A percentile compares a stretch with the other conserved stretches of the same genome.
Conservation (phyloP, 2,329 filamentous ascomycete species). For the Plectosphaerella sp. region DNA sequence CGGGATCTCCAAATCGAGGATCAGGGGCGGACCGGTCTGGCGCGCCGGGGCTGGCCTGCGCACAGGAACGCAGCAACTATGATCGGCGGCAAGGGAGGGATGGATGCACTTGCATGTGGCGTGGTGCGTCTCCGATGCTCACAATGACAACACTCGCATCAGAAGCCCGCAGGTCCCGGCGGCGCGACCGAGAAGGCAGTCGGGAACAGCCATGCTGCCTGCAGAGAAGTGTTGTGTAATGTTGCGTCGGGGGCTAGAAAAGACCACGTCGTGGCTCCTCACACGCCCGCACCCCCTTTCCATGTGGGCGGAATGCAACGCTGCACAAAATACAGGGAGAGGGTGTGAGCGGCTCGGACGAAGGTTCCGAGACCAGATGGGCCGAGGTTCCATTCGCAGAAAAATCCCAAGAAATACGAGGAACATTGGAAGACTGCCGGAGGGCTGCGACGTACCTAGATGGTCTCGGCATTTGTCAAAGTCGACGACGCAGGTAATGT, state of each 20-base stretch:
- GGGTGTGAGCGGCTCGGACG: background rate
- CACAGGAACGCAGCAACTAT: too few relatives aligned
- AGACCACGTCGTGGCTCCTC: background rate
- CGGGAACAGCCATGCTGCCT: background rate
- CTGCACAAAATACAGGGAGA: background rate
- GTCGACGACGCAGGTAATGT: conserved; percentile 45
- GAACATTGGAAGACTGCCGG: conserved; percentile 1
- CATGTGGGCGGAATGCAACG: conserved; percentile 1
- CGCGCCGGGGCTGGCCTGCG: too few relatives aligned
- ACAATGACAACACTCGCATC: background rate
- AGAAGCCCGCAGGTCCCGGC: background rate
- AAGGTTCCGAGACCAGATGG: conserved; percentile 1
- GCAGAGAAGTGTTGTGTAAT: background rate
- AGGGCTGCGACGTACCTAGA: conserved; percentile 37
- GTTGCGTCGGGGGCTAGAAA: background rate
- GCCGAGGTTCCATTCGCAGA: background rate
- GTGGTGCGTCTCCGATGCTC: too few relatives aligned
- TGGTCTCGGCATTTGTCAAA: conserved; percentile 49
- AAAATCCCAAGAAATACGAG: background rate
- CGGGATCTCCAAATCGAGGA: too few relatives aligned
- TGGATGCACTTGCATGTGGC: too few relatives aligned
- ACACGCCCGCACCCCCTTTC: conserved; percentile 6
- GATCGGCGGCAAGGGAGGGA: too few relatives aligned
- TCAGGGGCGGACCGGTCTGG: too few relatives aligned
- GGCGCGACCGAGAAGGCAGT: background rate